phyloP scores from a whole-genome alignment of 306 rosid species.

The Acacia melanoxylon region DNA sequence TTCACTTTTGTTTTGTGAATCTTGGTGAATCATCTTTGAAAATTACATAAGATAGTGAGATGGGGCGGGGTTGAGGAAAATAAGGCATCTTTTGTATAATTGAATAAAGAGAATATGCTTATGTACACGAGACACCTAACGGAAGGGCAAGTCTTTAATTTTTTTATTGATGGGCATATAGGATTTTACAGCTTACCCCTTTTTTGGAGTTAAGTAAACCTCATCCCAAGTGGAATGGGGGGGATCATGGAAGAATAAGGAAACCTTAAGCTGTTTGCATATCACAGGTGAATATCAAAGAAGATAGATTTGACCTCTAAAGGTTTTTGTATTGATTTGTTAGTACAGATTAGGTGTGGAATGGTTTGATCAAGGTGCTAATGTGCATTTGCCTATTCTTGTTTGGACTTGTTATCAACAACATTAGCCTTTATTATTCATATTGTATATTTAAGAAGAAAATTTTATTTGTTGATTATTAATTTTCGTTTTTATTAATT shows the following conservation, averaged over 20 bases:
- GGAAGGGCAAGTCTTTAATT: neutral
- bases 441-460: neutral
- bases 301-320: neutral
- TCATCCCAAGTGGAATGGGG: neutral
- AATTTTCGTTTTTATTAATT: conserved; percentile 4
- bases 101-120: neutral
- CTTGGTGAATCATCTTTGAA: neutral
- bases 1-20: conserved; percentile 1
- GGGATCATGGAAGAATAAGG: neutral
- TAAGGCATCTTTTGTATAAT: neutral
- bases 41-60: neutral
- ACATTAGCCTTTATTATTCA: neutral
- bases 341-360: neutral
- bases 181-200: no score
- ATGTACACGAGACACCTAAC: neutral
- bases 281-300: neutral
- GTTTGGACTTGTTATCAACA: conserved; percentile 6
- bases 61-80: neutral
- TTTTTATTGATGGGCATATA: no score
- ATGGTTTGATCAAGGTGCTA: neutral
- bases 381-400: conserved; percentile 21
- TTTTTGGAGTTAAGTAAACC: neutral
- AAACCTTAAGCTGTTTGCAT: neutral
- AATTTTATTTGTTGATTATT: conserved; percentile 17
- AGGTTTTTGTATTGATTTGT: neutral